Conservation (phyloP, 2,329 filamentous ascomycete species). For the Cytospora piceicola region DNA sequence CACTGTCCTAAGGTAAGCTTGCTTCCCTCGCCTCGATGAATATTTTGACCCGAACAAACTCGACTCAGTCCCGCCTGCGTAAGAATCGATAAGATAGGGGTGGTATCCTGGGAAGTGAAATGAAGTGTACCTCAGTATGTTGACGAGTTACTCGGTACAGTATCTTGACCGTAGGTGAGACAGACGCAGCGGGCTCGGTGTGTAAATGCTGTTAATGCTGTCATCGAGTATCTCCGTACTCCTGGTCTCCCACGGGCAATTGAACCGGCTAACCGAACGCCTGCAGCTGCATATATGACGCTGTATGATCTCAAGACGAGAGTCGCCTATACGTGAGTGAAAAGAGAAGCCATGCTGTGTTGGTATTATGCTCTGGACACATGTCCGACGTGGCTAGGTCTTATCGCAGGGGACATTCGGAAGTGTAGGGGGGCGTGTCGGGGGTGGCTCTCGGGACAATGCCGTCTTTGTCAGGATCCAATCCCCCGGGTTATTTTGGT, state of each 20-base stretch:
- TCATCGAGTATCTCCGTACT: neutral
- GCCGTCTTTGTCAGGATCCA: constrained; percentile 23
- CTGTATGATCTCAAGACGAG: neutral
- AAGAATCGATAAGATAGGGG: neutral
- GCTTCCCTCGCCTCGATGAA: constrained; percentile 24
- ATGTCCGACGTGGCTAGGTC: neutral
- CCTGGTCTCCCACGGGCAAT: neutral
- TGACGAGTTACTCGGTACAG: neutral
- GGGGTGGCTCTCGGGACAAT: neutral
- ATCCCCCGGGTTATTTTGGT: constrained; percentile 5
- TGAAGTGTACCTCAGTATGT: neutral
- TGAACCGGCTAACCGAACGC: neutral
- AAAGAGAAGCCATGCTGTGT: neutral
- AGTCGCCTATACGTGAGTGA: neutral
- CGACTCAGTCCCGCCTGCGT: constrained; percentile 3
- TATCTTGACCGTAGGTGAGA: constrained; percentile 5
- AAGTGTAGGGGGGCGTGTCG: neutral
- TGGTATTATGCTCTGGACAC: neutral
- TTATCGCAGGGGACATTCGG: neutral
- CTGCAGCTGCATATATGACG: neutral
- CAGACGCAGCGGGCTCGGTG: neutral
- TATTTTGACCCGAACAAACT: constrained; percentile 4
- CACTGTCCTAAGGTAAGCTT: constrained; percentile 22
- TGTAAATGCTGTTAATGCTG: neutral
- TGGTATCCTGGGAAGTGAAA: neutral